Percentiles rank a stretch among this genome's conserved stretches.
Evolutionary conservation across 179 eudicot species (phyloP).

Genomic region (Heliamphora pulchella): DNA sequence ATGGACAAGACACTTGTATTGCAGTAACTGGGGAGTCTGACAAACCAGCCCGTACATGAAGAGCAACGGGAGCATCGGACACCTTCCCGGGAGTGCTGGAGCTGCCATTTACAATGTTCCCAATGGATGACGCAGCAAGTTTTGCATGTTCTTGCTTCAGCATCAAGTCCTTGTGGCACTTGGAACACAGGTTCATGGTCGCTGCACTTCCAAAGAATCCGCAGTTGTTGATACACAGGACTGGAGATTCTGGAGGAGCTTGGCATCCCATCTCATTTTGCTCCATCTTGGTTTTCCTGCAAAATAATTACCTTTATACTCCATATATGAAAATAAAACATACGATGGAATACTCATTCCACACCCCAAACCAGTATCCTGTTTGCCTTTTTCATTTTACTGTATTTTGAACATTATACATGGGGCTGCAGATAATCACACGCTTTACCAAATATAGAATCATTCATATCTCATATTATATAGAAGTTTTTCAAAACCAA

Average conservation of each 20-base stretch:
- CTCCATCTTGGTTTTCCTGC: constrained; percentile 36
- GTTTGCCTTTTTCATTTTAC: too few species aligned
- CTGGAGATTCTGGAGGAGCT: constrained; percentile 64
- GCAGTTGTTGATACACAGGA: constrained; percentile 66
- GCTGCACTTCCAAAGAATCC: constrained; percentile 77
- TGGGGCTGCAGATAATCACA: too few species aligned
- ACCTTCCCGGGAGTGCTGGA: constrained; percentile 40
- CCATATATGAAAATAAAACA: too few species aligned
- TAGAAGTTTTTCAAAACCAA: too few species aligned
- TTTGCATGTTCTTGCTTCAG: constrained; percentile 68
- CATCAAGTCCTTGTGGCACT: constrained; percentile 63
- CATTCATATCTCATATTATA: too few species aligned
- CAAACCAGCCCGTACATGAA: constrained; percentile 26
- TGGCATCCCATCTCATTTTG: constrained; percentile 63
- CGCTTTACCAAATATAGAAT: too few species aligned
- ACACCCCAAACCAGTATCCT: too few species aligned
- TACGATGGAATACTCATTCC: too few species aligned
- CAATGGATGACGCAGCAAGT: constrained; percentile 71
- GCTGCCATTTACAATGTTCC: constrained; percentile 59
- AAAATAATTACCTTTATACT: too few species aligned
- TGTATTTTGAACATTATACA: too few species aligned
- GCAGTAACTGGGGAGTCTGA: constrained; percentile 24
- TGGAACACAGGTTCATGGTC: constrained; percentile 81
- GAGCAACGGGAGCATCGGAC: constrained; percentile 18
- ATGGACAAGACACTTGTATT: not conserved